phyloP scores from a whole-genome alignment of 2,329 filamentous ascomycete species.

The Ceratocystis cacaofunesta region DNA sequence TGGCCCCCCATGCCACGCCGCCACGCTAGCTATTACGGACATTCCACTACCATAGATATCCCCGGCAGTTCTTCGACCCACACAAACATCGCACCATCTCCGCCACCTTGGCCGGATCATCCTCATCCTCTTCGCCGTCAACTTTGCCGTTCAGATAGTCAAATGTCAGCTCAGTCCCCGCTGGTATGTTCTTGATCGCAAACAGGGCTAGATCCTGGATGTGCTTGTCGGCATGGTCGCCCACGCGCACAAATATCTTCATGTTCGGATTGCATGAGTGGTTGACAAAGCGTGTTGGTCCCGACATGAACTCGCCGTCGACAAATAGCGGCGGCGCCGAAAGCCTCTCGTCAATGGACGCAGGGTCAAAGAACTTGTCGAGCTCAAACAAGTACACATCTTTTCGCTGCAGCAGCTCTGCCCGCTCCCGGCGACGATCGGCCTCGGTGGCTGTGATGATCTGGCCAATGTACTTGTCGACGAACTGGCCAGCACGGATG shows the following conservation, averaged over 20 bases:
- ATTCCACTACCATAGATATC: constrained; percentile 46
- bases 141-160: constrained; percentile 59
- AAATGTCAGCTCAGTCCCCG: constrained; percentile 59
- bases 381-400: constrained; percentile 67
- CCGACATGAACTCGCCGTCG: constrained; percentile 62
- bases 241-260: constrained; percentile 63
- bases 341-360: constrained; percentile 41
- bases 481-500: constrained; percentile 58
- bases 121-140: constrained; percentile 32
- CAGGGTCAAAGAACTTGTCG: constrained; percentile 57
- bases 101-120: constrained; percentile 27
- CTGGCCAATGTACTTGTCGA: constrained; percentile 66
- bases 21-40: background rate
- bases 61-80: constrained; percentile 49
- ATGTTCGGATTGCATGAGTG: constrained; percentile 70
- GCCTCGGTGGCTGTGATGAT: constrained; percentile 52
- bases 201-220: constrained; percentile 69
- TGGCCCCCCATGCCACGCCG: background rate
- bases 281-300: constrained; percentile 69
- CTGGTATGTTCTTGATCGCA: constrained; percentile 49
- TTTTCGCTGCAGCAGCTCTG: constrained; percentile 45
- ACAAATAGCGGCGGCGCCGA: constrained; percentile 43
- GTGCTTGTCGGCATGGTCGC: constrained; percentile 58
- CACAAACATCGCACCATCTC: constrained; percentile 49
- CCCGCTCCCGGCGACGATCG: constrained; percentile 43